phyloP scores from a whole-genome alignment of 495 filamentous ascomycete species.

The Talaromyces adpressus region DNA sequence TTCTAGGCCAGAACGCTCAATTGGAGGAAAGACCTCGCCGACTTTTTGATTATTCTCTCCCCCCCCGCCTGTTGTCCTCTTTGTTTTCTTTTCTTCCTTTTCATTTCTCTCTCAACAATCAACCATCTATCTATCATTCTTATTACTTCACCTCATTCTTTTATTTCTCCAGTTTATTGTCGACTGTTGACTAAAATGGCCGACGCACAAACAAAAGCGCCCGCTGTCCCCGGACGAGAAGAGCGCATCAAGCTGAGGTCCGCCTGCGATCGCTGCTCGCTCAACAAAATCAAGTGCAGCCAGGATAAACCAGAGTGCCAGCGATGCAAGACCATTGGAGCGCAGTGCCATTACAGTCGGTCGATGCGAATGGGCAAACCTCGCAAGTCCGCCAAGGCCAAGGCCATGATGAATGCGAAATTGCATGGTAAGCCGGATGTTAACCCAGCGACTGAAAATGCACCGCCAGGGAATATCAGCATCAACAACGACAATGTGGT shows the following conservation, averaged over 20 bases:
- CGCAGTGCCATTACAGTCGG: constrained; percentile 16
- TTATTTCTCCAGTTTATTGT: background rate
- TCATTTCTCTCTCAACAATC: background rate
- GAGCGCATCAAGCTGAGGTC: constrained; percentile 13
- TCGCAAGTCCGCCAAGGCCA: constrained; percentile 10
- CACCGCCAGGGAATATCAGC: background rate
- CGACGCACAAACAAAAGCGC: background rate
- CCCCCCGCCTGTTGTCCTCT: background rate
- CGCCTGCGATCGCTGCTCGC: constrained; percentile 17
- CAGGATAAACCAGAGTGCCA: constrained; percentile 17
- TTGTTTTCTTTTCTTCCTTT: background rate
- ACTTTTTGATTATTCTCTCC: background rate
- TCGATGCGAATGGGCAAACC: constrained; percentile 14
- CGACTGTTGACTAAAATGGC: constrained; percentile 4
- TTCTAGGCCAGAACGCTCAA: background rate
- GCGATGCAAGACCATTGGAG: constrained; percentile 12
- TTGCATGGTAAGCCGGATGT: background rate
- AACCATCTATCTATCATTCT: background rate
- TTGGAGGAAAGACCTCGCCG: background rate
- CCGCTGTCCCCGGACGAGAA: background rate
- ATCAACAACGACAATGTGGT: background rate
- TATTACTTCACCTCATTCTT: background rate
- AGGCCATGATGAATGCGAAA: constrained; percentile 8
- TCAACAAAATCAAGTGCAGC: constrained; percentile 17
- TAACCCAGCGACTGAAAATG: background rate